Conservation (phyloP, 2,329 filamentous ascomycete species). For the Phaeosphaeria sp. region DNA sequence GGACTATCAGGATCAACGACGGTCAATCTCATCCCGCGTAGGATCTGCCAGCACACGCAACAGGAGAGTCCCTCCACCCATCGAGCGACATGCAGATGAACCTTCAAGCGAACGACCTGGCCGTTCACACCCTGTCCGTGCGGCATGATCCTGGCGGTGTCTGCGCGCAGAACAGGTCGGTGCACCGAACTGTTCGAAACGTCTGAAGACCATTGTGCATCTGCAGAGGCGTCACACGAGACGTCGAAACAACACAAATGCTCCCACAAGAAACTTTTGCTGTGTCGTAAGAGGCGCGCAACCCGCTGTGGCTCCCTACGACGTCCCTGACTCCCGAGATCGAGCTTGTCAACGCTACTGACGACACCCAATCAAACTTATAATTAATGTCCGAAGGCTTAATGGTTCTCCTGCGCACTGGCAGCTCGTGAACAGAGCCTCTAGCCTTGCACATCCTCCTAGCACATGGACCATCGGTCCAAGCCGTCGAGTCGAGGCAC, state of each 20-base stretch:
- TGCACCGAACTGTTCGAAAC: slow-evolving; percentile 1
- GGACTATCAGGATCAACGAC: neutral
- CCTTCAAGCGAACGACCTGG: slow-evolving; percentile 7
- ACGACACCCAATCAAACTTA: slow-evolving; percentile 17
- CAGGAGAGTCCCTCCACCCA: neutral
- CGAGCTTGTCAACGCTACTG: slow-evolving; percentile 13
- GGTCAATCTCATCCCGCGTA: neutral
- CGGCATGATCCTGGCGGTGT: slow-evolving; percentile 3
- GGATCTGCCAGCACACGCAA: slow-evolving; percentile 3
- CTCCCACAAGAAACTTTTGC: slow-evolving; percentile 11
- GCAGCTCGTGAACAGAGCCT: slow-evolving; percentile 29
- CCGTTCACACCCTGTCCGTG: slow-evolving; percentile 16
- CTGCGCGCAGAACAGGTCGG: slow-evolving; percentile 7
- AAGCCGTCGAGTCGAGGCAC: no score
- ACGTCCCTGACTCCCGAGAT: slow-evolving; percentile 9
- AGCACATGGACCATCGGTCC: slow-evolving; percentile 13
- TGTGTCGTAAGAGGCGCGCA: slow-evolving; percentile 22
- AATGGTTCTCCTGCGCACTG: slow-evolving; percentile 33
- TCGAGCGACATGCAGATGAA: slow-evolving; percentile 14
- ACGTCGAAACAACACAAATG: neutral
- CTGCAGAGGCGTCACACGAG: neutral
- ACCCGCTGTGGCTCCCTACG: slow-evolving; percentile 11
- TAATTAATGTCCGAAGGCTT: slow-evolving; percentile 20
- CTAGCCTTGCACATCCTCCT: slow-evolving; percentile 14
- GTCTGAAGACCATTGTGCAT: neutral